Percentiles rank a stretch among this genome's conserved stretches.
phyloP scores from a whole-genome alignment of 2,329 filamentous ascomycete genomes.

The Aspergillus pseudotamarii region DNA sequence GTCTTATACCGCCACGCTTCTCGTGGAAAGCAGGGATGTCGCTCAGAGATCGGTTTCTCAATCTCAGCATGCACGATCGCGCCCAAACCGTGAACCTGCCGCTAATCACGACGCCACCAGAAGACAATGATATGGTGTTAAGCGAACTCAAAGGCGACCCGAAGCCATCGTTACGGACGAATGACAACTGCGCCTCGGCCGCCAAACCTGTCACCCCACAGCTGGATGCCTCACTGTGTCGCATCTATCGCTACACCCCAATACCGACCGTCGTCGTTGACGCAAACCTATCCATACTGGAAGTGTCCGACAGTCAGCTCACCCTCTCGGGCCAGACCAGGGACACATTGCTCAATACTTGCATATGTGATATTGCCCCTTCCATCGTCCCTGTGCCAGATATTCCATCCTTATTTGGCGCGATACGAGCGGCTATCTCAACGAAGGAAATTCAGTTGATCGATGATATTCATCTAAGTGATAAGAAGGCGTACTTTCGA shows the following conservation, averaged over 20 bases:
- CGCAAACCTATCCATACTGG: slow-evolving; percentile 36
- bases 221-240: slow-evolving; percentile 18
- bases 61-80: slow-evolving; percentile 21
- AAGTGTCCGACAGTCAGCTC: slow-evolving; percentile 50
- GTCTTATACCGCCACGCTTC: background rate
- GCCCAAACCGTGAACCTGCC: slow-evolving; percentile 20
- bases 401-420: slow-evolving; percentile 38
- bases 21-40: slow-evolving; percentile 15
- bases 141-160: slow-evolving; percentile 2
- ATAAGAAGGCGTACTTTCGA: slow-evolving; percentile 20
- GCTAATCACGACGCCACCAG: slow-evolving; percentile 29
- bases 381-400: slow-evolving; percentile 38
- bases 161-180: background rate
- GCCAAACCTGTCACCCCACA: background rate
- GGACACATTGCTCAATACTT: slow-evolving; percentile 39
- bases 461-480: slow-evolving; percentile 29
- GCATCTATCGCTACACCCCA: slow-evolving; percentile 36
- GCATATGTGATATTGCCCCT: slow-evolving; percentile 45
- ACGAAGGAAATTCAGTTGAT: slow-evolving; percentile 39
- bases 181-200: background rate
- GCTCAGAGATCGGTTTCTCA: slow-evolving; percentile 27
- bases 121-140: slow-evolving; percentile 17
- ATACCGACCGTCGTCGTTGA: slow-evolving; percentile 45
- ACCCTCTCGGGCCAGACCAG: slow-evolving; percentile 35
- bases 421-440: slow-evolving; percentile 41